Evolutionary conservation across 2,329 filamentous ascomycete genomes (phyloP).

Genomic region (Lachnellula cervina): DNA sequence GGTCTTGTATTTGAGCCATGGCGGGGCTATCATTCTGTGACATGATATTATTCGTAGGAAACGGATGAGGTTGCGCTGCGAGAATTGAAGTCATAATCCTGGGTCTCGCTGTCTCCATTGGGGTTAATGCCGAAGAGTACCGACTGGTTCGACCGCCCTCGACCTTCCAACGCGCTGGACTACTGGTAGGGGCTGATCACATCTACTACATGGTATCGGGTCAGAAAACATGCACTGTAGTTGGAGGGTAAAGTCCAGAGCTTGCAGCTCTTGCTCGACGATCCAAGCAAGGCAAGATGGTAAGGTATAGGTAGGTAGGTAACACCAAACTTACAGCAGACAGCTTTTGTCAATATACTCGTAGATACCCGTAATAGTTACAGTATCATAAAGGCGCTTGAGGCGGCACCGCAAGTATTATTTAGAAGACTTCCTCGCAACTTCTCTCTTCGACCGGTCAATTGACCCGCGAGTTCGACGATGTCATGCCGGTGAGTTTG

Average conservation of each 20-base stretch:
- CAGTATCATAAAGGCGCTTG: not conserved
- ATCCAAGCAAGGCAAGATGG: not conserved
- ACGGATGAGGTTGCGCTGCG: conserved; percentile 23
- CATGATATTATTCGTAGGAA: conserved; percentile 23
- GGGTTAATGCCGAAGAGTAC: not conserved
- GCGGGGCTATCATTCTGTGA: conserved; percentile 24
- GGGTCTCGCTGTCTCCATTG: not conserved
- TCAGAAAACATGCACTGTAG: not conserved
- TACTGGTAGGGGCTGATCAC: not conserved
- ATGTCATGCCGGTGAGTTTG: conserved; percentile 19
- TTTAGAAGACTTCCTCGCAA: conserved; percentile 2
- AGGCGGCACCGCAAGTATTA: not conserved
- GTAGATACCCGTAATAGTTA: not conserved
- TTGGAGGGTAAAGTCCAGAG: not conserved
- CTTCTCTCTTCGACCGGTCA: conserved; percentile 14
- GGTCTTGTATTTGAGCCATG: conserved; percentile 22
- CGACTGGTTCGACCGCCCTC: not conserved
- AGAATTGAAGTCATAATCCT: conserved; percentile 32
- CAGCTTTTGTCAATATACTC: too few species aligned
- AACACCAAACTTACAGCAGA: not conserved
- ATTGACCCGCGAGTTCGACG: conserved; percentile 15
- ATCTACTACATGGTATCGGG: not conserved
- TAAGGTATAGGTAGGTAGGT: not conserved
- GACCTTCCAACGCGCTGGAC: not conserved
- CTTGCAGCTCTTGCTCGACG: not conserved